Conservation (phyloP, 352 stramenopile species). For the Globisporangium nodosum region DNA sequence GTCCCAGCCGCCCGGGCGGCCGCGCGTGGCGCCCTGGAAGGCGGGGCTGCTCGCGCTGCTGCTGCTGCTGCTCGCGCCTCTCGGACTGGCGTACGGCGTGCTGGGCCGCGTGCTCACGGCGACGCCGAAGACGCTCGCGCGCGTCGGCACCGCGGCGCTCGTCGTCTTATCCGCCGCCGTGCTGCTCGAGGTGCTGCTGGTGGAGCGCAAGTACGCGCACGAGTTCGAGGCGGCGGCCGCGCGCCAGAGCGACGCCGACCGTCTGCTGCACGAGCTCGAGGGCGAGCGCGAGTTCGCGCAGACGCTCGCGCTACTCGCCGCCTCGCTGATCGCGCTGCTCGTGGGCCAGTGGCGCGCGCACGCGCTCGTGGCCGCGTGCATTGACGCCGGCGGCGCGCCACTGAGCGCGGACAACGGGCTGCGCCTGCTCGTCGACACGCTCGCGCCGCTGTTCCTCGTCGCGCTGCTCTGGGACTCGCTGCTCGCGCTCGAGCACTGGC, state of each 20-base stretch:
- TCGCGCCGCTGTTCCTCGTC: slow-evolving; percentile 20
- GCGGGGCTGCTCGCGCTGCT: slow-evolving; percentile 17
- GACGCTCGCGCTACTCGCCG: slow-evolving; percentile 8
- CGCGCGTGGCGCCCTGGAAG: slow-evolving; percentile 20
- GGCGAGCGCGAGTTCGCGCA: slow-evolving; percentile 3
- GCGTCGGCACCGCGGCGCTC: slow-evolving; percentile 19
- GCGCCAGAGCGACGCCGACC: slow-evolving; percentile 5
- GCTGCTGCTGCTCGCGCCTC: slow-evolving; percentile 29
- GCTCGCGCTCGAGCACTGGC: slow-evolving; percentile 24
- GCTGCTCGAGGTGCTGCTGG: slow-evolving; percentile 16
- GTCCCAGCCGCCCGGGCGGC: neutral
- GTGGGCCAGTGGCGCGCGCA: slow-evolving; percentile 44
- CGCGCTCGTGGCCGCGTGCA: slow-evolving; percentile 28
- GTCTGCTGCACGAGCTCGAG: slow-evolving; percentile 5
- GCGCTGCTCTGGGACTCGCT: slow-evolving; percentile 24
- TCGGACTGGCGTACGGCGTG: slow-evolving; percentile 37
- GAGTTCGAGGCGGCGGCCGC: slow-evolving; percentile 1
- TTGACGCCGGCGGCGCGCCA: slow-evolving; percentile 14
- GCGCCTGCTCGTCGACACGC: slow-evolving; percentile 18
- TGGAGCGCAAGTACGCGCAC: slow-evolving; percentile 10
- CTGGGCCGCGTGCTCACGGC: slow-evolving; percentile 34
- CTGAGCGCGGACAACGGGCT: slow-evolving; percentile 19
- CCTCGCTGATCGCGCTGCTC: slow-evolving; percentile 27
- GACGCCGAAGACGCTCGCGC: slow-evolving; percentile 19
- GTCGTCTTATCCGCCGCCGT: slow-evolving; percentile 14